Base-by-base conservation (phyloP, 2,329 filamentous ascomycete species). In the Beauveria brongniartii region DNA sequence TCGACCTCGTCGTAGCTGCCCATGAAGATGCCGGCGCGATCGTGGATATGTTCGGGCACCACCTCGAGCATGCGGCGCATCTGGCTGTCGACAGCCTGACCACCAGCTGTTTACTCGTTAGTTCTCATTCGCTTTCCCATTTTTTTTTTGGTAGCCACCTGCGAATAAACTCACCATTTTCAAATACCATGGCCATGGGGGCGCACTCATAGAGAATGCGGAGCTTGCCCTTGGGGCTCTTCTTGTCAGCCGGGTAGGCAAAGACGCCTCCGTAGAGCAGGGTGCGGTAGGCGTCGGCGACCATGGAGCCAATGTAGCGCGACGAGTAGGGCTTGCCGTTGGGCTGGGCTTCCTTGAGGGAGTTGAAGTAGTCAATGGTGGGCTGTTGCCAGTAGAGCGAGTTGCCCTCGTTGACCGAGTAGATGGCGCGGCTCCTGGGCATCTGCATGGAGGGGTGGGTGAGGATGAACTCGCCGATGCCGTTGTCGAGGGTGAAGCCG, bases 351-450 rank as follows among this genome's bases (percentile, higher is more conserved):
- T 83, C 84, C 80, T 99, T 99, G 71, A 99, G 81, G 59, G 86
- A 89, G 74, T 94, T 83, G 77, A 96, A 92, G 81, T 96, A 99
- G 68, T 86, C 80, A 77, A 91, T 91, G 70, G 92, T 91, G 66
- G 86, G 83, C 52, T 95, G 89, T 65, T 92, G 87, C 94, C 94
- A 99, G 84, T 97, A 97, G 66, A 94, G 80, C 67, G 89, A 93
- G 83, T 99, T 99, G 67, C 94, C 94, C 82, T 99, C 94, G 79
- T 99, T 99, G 78, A 96, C 92, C 30, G 91, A 96, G 85, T 99
- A 99, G 75, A 99, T 99, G 65, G 87, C 77, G 65, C 92, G 85
- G 70, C 83, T 80, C 74, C 82, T 83, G 59, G 94, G 94, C 65
- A 97, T 87, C 66, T 80, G 80, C 94, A 99, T 99, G 77, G 96